Evolutionary conservation across 2,329 filamentous ascomycete genomes (phyloP).

Genomic region (Bipolaris victoriae): DNA sequence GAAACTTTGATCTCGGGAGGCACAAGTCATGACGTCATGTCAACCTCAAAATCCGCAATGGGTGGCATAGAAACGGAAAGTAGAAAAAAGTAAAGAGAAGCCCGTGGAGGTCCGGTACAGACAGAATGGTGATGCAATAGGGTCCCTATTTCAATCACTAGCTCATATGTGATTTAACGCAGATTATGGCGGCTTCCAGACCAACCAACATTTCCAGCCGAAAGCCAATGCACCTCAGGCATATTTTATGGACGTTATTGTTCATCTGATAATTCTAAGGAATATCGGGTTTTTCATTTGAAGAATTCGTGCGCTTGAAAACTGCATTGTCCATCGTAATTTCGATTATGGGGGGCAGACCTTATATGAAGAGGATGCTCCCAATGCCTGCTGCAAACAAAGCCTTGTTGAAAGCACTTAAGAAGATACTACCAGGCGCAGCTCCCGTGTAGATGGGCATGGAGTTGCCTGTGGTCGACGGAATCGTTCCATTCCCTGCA

Average conservation of each 20-base stretch:
- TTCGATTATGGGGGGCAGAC: too few species aligned
- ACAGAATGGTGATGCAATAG: too few species aligned
- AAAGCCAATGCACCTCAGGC: too few species aligned
- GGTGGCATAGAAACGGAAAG: not conserved
- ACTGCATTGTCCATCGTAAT: not conserved
- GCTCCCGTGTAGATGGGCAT: constrained; percentile 14
- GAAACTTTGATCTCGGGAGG: not conserved
- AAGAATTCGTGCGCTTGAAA: too few species aligned
- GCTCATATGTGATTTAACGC: too few species aligned
- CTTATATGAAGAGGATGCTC: constrained; percentile 18
- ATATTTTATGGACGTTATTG: too few species aligned
- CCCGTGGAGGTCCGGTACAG: not conserved
- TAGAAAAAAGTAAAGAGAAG: not conserved
- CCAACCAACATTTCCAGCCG: too few species aligned
- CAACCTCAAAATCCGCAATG: not conserved
- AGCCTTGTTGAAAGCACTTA: constrained; percentile 11
- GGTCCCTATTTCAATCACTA: too few species aligned
- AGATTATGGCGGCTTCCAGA: too few species aligned
- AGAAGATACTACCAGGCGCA: constrained; percentile 9
- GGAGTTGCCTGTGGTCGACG: not conserved
- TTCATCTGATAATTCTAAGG: too few species aligned
- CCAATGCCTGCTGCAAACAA: constrained; percentile 18
- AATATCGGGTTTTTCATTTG: too few species aligned
- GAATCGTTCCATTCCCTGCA: constrained; percentile 11
- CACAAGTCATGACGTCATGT: constrained; percentile 13